Evolutionary conservation across 495 filamentous ascomycete genomes (phyloP).

Genomic region (Podospora sp.): DNA sequence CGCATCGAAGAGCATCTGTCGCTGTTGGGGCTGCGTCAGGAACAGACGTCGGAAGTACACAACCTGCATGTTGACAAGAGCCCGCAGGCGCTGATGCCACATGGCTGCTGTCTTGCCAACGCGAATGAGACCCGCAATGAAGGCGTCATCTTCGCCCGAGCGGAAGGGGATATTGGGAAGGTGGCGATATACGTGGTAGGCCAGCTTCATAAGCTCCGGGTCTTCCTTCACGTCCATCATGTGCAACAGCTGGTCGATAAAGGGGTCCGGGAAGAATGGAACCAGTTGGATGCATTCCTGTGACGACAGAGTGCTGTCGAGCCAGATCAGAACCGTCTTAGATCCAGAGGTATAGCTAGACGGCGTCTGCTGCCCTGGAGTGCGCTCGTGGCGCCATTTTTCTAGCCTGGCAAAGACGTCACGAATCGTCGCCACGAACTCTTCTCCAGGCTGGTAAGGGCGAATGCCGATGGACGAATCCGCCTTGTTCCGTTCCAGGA

Average conservation of each 20-base stretch:
- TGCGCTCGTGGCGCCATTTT: slow-evolving; percentile 81
- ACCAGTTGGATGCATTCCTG: slow-evolving; percentile 92
- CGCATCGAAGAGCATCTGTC: slow-evolving; percentile 80
- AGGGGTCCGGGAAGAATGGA: slow-evolving; percentile 84
- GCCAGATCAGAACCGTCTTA: slow-evolving; percentile 94
- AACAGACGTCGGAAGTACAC: slow-evolving; percentile 98
- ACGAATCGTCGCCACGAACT: slow-evolving; percentile 71
- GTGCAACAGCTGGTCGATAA: slow-evolving; percentile 89
- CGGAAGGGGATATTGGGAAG: slow-evolving; percentile 95
- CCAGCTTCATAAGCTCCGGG: slow-evolving; percentile 88
- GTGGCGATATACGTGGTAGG: slow-evolving; percentile 97
- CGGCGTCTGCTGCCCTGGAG: slow-evolving; percentile 86
- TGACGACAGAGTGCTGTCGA: slow-evolving; percentile 86
- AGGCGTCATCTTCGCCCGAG: slow-evolving; percentile 76
- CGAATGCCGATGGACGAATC: slow-evolving; percentile 82
- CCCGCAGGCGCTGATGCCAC: slow-evolving; percentile 98
- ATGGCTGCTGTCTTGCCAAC: slow-evolving; percentile 82
- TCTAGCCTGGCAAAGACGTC: slow-evolving; percentile 82
- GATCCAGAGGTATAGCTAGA: slow-evolving; percentile 94
- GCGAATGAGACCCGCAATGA: slow-evolving; percentile 82
- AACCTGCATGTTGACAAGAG: slow-evolving; percentile 98
- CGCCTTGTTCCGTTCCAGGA: slow-evolving; percentile 76
- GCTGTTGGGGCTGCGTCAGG: slow-evolving; percentile 75
- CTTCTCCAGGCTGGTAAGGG: slow-evolving; percentile 75
- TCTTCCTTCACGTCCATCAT: slow-evolving; percentile 99